A percentile compares a stretch with the other conserved stretches of the same genome.
These are phyloP conservation scores for Eremomyces bilateralis DNA, from an alignment of 495 filamentous ascomycete species.

Conservation along the genomic window DNA sequence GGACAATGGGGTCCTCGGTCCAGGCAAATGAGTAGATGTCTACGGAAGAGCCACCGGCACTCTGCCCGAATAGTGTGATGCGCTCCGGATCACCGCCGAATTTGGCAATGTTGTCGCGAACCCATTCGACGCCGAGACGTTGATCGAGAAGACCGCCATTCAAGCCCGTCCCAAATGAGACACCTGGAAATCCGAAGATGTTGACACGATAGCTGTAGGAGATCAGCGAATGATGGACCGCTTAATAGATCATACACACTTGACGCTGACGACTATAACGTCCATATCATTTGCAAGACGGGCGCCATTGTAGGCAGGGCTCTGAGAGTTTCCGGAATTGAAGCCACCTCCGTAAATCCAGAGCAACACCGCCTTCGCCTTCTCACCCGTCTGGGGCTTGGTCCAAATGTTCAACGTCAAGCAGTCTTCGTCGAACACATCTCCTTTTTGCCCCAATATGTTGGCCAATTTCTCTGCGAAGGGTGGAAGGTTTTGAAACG, in stretches of 20 bases:
- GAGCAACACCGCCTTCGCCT: slow-evolving; percentile 18
- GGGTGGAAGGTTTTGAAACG: slow-evolving; percentile 4
- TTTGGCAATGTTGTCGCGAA: slow-evolving; percentile 37
- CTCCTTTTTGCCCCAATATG: slow-evolving; percentile 11
- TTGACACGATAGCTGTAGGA: slow-evolving; percentile 21
- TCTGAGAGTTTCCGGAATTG: slow-evolving; percentile 16
- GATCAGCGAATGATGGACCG: not conserved
- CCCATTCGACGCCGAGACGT: slow-evolving; percentile 28
- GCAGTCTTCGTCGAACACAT: slow-evolving; percentile 23
- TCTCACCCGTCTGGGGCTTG: slow-evolving; percentile 6
- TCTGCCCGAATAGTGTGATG: slow-evolving; percentile 29
- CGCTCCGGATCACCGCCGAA: slow-evolving; percentile 30
- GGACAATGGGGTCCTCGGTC: slow-evolving; percentile 19
- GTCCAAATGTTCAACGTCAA: slow-evolving; percentile 27
- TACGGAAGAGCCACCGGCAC: slow-evolving; percentile 27
- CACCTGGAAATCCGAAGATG: slow-evolving; percentile 29
- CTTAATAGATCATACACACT: slow-evolving; percentile 10
- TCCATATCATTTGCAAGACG: slow-evolving; percentile 19
- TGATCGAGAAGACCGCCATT: slow-evolving; percentile 27
- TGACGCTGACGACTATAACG: slow-evolving; percentile 24
- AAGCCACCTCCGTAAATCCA: slow-evolving; percentile 22
- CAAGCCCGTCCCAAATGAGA: slow-evolving; percentile 17
- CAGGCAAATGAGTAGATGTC: slow-evolving; percentile 32
- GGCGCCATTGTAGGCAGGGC: slow-evolving; percentile 22
- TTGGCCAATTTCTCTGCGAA: slow-evolving; percentile 3